Base-by-base conservation (phyloP, 139 green algal species). In the Chlorella ohadii region DNA sequence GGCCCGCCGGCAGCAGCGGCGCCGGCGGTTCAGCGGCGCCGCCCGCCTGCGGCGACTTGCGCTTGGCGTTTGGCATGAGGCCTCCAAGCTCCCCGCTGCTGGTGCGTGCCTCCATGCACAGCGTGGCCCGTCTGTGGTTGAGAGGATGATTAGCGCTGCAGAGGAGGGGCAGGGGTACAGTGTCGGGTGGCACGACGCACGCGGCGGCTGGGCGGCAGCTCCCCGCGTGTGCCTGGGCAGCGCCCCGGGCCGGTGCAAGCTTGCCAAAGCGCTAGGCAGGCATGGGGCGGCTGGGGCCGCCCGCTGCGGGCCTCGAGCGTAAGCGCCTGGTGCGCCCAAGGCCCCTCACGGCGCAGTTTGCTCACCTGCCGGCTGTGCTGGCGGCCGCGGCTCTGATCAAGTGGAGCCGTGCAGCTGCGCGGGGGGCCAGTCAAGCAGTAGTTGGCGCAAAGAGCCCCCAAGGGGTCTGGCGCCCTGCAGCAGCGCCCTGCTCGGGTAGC, bases 41-140 rank as follows among this genome's bases (percentile, higher is more conserved):
- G 16, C 28, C 19, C 36, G 68, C 23, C 39, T 22, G 23, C 27
- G 70, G 70, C 70, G 39, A 19, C 41, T 77, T 77, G 70, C 70
- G 70, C 70, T 77, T 77, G 27, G 39, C 34, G 51, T 59, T 59
- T 2, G 67, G 39, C 70, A 59, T 57, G 22, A 5, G 23, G 39
- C 56, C 51, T 59, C 51, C 70, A 13, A 77, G 27, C 70, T 77
- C 70, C 70, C 70, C 39, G 41, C 70, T 77, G 70, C 25, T 28
- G 0, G 70, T 38, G 1, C 70, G 70, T 25, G 51, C 22, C 12
- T 36, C 70, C 70, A 77, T 77, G 39, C 70, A 51, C 51, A 16
- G 44, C 44, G 51, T 20, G 51, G 51, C 11, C 11, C 7, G 19
- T 34, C 15, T 4, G 6, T 41, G 34, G 31, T 39, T 25, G 31